These are phyloP conservation scores for Talaromyces funiculosus DNA, from an alignment of 2,329 filamentous ascomycete genomes.

Conservation along the genomic window DNA sequence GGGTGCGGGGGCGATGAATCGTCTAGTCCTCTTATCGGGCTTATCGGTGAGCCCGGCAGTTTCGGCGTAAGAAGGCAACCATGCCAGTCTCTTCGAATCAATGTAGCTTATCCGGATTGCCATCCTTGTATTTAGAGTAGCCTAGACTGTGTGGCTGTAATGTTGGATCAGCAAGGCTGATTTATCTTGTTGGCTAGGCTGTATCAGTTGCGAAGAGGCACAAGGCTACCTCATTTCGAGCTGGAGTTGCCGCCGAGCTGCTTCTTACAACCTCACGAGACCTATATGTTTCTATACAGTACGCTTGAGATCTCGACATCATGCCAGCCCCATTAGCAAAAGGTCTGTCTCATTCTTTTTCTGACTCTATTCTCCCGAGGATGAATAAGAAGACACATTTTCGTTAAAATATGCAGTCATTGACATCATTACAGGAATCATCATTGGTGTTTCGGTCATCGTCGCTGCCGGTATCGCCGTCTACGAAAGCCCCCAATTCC, in stretches of 20 bases:
- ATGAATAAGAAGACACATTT: not conserved
- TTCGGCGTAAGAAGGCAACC: constrained; percentile 9
- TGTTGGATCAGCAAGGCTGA: not conserved
- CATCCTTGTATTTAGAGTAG: not conserved
- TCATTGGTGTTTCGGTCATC: constrained; percentile 57
- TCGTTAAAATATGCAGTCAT: not conserved
- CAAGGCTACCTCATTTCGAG: not conserved
- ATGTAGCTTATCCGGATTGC: not conserved
- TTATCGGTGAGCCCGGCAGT: constrained; percentile 4
- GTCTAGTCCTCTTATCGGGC: constrained; percentile 7
- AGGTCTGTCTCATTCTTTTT: constrained; percentile 30
- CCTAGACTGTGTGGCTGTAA: not conserved
- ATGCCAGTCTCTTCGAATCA: not conserved
- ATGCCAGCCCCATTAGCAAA: constrained; percentile 47
- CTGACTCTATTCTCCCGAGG: too few species aligned
- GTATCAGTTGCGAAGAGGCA: not conserved
- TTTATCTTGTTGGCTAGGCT: too few species aligned
- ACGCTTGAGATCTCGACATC: constrained; percentile 13
- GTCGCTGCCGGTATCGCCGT: constrained; percentile 59
- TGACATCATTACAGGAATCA: constrained; percentile 46
- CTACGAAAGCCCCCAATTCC: constrained; percentile 59
- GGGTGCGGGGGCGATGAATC: constrained; percentile 13
- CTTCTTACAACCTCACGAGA: not conserved
- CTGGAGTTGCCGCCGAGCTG: constrained; percentile 1
- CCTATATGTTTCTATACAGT: not conserved